Percentiles rank a stretch among this genome's conserved stretches.
phyloP scores from a whole-genome alignment of 352 stramenopile species.

The Globisporangium splendens region DNA sequence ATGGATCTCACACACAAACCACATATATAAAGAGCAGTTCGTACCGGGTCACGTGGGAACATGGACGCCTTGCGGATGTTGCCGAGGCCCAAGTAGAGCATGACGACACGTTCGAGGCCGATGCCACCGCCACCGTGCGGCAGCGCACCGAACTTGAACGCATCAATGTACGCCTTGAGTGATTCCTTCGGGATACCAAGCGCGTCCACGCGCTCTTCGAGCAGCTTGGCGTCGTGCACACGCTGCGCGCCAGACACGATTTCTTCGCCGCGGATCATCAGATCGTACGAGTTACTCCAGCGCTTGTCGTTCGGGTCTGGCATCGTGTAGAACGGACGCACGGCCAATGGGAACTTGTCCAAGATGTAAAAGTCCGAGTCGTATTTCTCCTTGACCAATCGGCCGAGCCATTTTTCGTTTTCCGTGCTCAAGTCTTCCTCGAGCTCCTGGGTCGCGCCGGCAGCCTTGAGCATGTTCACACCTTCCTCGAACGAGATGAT shows the following conservation, averaged over 20 bases:
- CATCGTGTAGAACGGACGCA: constrained; percentile 99
- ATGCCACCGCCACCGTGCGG: constrained; percentile 98
- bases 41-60: constrained; percentile 96
- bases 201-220: constrained; percentile 89
- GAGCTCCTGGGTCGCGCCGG: constrained; percentile 65
- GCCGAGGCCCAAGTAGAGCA: constrained; percentile 98
- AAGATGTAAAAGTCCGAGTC: constrained; percentile 99
- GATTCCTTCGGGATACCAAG: constrained; percentile 84
- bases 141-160: constrained; percentile 98
- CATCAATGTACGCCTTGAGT: constrained; percentile 97
- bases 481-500: constrained; percentile 93
- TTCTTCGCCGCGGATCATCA: constrained; percentile 99
- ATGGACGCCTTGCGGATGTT: constrained; percentile 99
- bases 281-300: constrained; percentile 98
- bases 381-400: constrained; percentile 97
- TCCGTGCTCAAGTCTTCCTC: constrained; percentile 90
- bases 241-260: constrained; percentile 99
- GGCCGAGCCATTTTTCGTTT: constrained; percentile 97
- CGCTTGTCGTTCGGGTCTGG: constrained; percentile 93
- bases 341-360: constrained; percentile 98
- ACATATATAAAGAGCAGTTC: constrained; percentile 1
- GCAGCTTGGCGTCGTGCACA: constrained; percentile 95
- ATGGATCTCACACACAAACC: background rate
- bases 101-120: constrained; percentile 98
- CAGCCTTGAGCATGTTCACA: constrained; percentile 90